A percentile compares a stretch with the other conserved stretches of the same genome.
phyloP scores from a whole-genome alignment of 1,284 basidiomycete species.

The Fomitopsis betulina region DNA sequence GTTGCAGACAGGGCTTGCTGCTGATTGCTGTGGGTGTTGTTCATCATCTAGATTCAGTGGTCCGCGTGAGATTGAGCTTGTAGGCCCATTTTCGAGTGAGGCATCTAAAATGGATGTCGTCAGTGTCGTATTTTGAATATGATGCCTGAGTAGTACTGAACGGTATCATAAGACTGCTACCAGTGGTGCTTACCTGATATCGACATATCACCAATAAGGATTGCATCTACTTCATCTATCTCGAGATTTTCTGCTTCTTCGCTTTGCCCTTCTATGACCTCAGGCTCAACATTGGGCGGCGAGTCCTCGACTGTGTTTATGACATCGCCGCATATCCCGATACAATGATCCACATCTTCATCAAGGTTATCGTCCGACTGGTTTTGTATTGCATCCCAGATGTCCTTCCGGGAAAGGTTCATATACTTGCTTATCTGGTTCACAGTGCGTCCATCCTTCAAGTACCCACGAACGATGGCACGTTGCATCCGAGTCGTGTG shows the following conservation, averaged over 20 bases:
- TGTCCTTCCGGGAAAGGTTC: neutral
- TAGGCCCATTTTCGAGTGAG: too few species aligned
- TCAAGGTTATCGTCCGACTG: neutral
- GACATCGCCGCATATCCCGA: slow-evolving; percentile 4
- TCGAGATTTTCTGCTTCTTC: neutral
- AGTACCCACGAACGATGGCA: slow-evolving; percentile 7
- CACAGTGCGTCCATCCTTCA: neutral
- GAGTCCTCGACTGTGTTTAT: slow-evolving; percentile 1
- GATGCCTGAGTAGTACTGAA: too few species aligned
- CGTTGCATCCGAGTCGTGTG: slow-evolving; percentile 1
- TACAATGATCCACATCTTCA: slow-evolving; percentile 4
- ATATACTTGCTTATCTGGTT: neutral
- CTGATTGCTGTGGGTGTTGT: too few species aligned
- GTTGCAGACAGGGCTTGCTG: neutral
- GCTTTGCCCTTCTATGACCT: neutral
- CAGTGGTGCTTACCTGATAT: too few species aligned
- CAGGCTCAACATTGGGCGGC: neutral
- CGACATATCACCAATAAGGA: too few species aligned
- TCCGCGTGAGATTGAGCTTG: too few species aligned
- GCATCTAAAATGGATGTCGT: too few species aligned
- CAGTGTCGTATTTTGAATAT: too few species aligned
- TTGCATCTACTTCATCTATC: neutral
- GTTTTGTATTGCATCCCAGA: slow-evolving; percentile 5
- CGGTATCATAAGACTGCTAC: too few species aligned
- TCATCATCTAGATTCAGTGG: too few species aligned